Percentiles rank a stretch among this genome's conserved stretches.
Conservation (phyloP, 192 early-diverging fungal genomes). For the Umbelopsis isabellina region DNA sequence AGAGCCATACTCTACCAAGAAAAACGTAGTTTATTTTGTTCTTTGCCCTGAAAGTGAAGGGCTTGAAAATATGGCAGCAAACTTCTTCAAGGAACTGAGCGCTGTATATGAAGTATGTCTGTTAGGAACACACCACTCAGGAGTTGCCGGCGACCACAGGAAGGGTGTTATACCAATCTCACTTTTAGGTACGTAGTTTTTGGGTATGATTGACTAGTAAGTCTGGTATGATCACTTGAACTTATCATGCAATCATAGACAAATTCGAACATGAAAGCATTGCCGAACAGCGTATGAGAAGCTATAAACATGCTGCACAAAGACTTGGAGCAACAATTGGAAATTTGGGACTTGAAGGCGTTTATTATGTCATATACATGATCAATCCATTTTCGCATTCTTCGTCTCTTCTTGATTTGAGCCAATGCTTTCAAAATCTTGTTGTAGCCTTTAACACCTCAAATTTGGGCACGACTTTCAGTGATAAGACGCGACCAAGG, state of each 20-base stretch:
- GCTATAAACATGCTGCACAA: constrained; percentile 52
- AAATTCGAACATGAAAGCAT: constrained; percentile 37
- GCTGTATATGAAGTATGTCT: constrained; percentile 52
- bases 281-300: constrained; percentile 45
- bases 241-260: constrained; percentile 11
- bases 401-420: constrained; percentile 48
- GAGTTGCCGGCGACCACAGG: constrained; percentile 39
- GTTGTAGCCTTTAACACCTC: constrained; percentile 43
- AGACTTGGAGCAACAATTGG: constrained; percentile 47
- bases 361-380: constrained; percentile 56
- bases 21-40: constrained; percentile 56
- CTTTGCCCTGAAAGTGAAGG: constrained; percentile 49
- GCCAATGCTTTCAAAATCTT: constrained; percentile 52
- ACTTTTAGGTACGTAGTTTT: constrained; percentile 39
- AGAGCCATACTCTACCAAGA: constrained; percentile 54
- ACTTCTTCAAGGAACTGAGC: constrained; percentile 51
- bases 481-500: constrained; percentile 44
- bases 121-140: constrained; percentile 52
- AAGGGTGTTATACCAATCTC: constrained; percentile 49
- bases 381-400: constrained; percentile 53
- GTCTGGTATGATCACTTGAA: background rate
- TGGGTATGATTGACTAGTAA: background rate
- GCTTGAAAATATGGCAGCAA: constrained; percentile 36
- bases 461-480: constrained; percentile 31
- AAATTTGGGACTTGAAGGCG: constrained; percentile 33